Evolutionary conservation across 176 grass and related monocot genomes (phyloP).

Genomic region (Neostapfia colusana): DNA sequence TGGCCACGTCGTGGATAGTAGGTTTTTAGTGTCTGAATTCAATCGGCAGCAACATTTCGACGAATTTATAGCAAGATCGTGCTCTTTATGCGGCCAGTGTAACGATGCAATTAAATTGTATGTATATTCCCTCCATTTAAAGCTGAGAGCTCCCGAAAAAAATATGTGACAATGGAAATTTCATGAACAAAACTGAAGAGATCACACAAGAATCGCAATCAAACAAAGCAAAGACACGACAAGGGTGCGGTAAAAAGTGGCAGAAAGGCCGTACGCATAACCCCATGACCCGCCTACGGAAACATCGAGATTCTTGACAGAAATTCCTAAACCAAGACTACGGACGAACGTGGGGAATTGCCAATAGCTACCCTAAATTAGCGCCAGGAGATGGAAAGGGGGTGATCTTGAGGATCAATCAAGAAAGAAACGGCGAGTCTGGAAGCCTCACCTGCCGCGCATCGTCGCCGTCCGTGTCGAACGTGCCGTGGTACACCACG

Average conservation of each 20-base stretch:
- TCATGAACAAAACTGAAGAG: background rate
- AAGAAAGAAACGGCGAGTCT: background rate
- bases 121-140: background rate
- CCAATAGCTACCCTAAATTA: conserved; percentile 19
- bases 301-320: conserved; percentile 20
- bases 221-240: background rate
- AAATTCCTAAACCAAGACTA: conserved; percentile 15
- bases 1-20: background rate
- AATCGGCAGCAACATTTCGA: background rate
- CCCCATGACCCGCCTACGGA: background rate
- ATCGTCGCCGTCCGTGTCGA: conserved; percentile 69
- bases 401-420: background rate
- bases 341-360: background rate
- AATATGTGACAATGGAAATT: background rate
- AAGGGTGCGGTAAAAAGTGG: background rate
- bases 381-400: background rate
- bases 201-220: background rate
- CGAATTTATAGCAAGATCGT: background rate
- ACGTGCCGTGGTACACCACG: conserved; percentile 81
- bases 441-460: conserved; percentile 66
- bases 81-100: background rate
- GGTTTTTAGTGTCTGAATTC: background rate
- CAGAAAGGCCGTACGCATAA: conserved; percentile 3
- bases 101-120: background rate
- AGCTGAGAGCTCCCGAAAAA: background rate